These are phyloP conservation scores for Euphorbia schlechtendalii DNA, from an alignment of 441 rosid genomes.

Conservation along the genomic window DNA sequence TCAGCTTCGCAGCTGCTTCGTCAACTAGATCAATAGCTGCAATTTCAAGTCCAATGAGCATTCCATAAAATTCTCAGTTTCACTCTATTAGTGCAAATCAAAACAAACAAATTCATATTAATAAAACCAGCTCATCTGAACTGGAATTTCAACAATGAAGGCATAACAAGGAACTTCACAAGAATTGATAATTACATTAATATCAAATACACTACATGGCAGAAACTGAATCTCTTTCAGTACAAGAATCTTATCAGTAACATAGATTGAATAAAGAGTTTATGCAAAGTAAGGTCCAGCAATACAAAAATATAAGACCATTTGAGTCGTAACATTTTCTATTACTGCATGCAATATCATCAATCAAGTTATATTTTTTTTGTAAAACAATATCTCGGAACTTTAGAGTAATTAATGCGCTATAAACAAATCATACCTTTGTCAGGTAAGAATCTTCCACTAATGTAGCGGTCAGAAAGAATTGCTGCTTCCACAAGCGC, in stretches of 20 bases:
- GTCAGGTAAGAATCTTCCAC: constrained; percentile 92
- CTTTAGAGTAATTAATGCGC: not conserved
- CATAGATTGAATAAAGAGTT: not conserved
- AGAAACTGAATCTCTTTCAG: not conserved
- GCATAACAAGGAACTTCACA: not conserved
- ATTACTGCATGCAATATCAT: too few species aligned
- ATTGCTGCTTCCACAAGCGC: constrained; percentile 96
- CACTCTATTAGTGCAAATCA: not conserved
- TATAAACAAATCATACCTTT: constrained; percentile 55
- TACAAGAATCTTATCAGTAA: not conserved
- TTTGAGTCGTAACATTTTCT: not conserved
- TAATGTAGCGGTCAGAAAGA: constrained; percentile 85
- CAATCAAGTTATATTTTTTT: too few species aligned
- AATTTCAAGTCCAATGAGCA: constrained; percentile 23
- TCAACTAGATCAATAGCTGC: constrained; percentile 96
- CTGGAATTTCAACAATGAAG: too few species aligned
- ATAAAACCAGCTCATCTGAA: too few species aligned
- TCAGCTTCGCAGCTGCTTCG: constrained; percentile 94
- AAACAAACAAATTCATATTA: not conserved
- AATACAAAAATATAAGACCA: not conserved
- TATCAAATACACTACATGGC: not conserved
- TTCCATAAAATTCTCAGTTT: not conserved
- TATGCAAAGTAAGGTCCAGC: not conserved
- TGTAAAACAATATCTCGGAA: not conserved
- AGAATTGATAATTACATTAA: not conserved